Base-by-base conservation (phyloP, 352 stramenopile species). In the Phytophthora uliginosa region DNA sequence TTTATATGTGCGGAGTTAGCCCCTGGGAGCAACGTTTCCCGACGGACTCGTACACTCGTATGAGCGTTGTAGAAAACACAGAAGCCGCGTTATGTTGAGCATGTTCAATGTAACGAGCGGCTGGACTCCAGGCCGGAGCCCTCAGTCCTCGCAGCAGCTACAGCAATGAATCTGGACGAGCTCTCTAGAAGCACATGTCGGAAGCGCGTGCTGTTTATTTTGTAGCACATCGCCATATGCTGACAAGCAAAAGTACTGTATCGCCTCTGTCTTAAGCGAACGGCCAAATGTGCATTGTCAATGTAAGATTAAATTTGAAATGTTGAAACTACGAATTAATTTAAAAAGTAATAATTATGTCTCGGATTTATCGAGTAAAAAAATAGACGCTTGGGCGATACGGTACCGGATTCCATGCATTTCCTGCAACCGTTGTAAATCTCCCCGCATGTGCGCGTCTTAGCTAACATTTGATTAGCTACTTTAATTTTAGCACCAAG, bases 141-240 rank as follows among this genome's bases (percentile, higher is more conserved):
- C 18, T 20, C 18, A 48, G 40, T 48, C 40, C 40, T 12, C 40
- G 4, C 40, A 38, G 33, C 26, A 33, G 20, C 13, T 26, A 55
- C 26, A 42, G 38, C 33, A 13, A 9, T 2, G 26, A 28, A 71
- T 47, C 56, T 59, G 48, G n/a, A 51, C 5, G 12, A 55, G 18
- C 54, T 70, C 64, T 66, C 56, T 60, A 34, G 57, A 51, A 72
- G 50, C 50, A 67, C 58, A 28, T 67, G 65, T 61, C 38, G 40
- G 50, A 57, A 38, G 15, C 13, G 40, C 13, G 40, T 9, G 10
- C 42, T 38, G 8, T 51, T 40, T 17, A 40, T 40, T 13, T 40
- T 40, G 34, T 40, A 40, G 13, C 34, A 4, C 34, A 40, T 13
- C 34, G 34, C 34, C 34, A 40, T 40, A 40, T 40, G 34, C 5